A percentile compares a stretch with the other conserved stretches of the same genome.
Conservation (phyloP, 139 green algal genomes). For the Tetraselmis chui region DNA sequence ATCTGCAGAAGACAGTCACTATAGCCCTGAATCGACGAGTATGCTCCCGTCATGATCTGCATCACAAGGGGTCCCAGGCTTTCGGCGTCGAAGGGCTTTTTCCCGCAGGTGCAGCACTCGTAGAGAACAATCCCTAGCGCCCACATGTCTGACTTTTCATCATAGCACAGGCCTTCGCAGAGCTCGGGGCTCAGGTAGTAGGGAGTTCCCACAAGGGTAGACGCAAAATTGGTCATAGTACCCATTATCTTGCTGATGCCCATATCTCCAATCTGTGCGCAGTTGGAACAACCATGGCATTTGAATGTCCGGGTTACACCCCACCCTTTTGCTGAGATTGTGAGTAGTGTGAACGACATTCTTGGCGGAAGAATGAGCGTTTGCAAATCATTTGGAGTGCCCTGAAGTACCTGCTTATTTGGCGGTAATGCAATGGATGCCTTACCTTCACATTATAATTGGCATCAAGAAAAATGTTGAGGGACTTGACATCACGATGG, state of each 20-base stretch:
- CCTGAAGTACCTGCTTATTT: too few species aligned
- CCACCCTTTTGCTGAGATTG: too few species aligned
- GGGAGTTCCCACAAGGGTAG: conserved; percentile 4
- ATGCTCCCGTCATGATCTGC: conserved; percentile 8
- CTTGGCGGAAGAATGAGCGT: too few species aligned
- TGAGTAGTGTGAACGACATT: too few species aligned
- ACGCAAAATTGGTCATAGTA: neutral
- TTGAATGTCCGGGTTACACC: too few species aligned
- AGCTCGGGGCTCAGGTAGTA: conserved; percentile 18
- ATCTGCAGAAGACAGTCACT: neutral
- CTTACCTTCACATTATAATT: conserved; percentile 7
- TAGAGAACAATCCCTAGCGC: neutral
- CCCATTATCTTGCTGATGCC: conserved; percentile 3
- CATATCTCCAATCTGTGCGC: neutral
- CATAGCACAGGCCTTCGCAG: conserved; percentile 5
- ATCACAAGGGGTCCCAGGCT: conserved; percentile 6
- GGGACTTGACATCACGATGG: conserved; percentile 9
- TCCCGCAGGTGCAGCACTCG: conserved; percentile 8
- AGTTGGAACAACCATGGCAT: too few species aligned
- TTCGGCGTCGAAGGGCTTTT: conserved; percentile 4
- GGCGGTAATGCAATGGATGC: too few species aligned
- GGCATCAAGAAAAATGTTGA: conserved; percentile 15
- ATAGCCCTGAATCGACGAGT: conserved; percentile 2
- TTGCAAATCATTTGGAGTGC: too few species aligned
- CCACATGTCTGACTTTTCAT: conserved; percentile 7